These are phyloP conservation scores for Nicotiana tabacum DNA, from an alignment of 257 asterid species.

Conservation along the genomic window DNA sequence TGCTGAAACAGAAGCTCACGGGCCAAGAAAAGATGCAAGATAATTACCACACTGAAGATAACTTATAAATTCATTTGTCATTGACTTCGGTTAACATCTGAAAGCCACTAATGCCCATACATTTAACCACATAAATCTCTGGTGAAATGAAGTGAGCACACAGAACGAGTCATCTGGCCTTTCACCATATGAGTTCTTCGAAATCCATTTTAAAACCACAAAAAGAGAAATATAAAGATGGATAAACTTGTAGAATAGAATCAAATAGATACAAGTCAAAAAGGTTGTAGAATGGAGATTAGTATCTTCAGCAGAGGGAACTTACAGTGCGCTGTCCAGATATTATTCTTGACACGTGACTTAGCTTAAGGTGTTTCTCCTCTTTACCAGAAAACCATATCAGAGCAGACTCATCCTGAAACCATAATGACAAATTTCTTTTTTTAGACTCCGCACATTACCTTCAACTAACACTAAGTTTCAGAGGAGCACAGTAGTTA, in stretches of 20 bases:
- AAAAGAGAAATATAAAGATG: not conserved
- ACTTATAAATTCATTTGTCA: not conserved
- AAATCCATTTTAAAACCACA: not conserved
- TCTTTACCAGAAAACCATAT: conserved; percentile 95
- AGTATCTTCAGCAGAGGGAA: conserved; percentile 17
- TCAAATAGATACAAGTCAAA: not conserved
- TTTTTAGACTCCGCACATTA: not conserved
- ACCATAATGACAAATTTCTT: conserved; percentile 7
- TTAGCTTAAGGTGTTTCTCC: conserved; percentile 82
- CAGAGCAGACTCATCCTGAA: conserved; percentile 89
- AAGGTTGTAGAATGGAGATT: not conserved
- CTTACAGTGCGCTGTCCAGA: conserved; percentile 98
- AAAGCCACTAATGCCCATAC: not conserved
- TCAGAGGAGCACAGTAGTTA: not conserved
- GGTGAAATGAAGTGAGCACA: not conserved
- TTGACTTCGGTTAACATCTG: not conserved
- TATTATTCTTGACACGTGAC: conserved; percentile 85
- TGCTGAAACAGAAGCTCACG: not conserved
- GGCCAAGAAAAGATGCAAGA: not conserved
- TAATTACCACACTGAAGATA: not conserved
- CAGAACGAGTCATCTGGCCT: not conserved
- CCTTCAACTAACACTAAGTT: not conserved
- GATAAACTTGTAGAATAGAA: not conserved
- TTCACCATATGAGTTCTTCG: conserved; percentile 6
- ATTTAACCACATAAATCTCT: not conserved